Base-by-base conservation (phyloP, 1,284 basidiomycete species). In the Leccinum pachyderme region DNA sequence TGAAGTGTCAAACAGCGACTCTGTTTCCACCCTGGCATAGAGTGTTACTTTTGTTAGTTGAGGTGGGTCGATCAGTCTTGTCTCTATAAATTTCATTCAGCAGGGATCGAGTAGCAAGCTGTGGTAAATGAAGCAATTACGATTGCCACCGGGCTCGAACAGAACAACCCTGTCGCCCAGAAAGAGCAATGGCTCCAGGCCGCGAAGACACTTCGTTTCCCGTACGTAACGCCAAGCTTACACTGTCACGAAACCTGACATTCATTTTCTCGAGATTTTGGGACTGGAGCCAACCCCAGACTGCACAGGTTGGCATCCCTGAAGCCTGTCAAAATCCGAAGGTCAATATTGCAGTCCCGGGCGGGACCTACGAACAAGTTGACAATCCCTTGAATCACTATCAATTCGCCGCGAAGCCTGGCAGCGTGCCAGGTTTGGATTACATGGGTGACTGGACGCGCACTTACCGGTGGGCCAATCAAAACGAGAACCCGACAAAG, bases 1-100 rank as follows among this genome's bases (percentile, higher is more conserved):
- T 65, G 41, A 62, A 31, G 39, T 43, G 27, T 12, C 25, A 4
- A 45, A 52, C 41, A 62, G 61, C 54, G 31, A 44, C 63, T 33
- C 9, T 62, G 13, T 62, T 62, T 47, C 61, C 61, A 22, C 35
- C 63, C 25, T 62, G 61, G 61, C 61, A 62, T 8, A 63, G 61
- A 39, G 46, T 54, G 13, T 33, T 50, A 8, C 0, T 58, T 27
- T 3, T 62, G 44, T 45, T 62, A 15, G 13, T 53, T 11, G 61
- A 62, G 29, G 61, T 63, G 5, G 29, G 51, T 51, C 9, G 2
- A 24, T 6, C 7, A 12, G 28, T 28, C 22, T 7, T 7, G 0
- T 11, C 9, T n/a, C 5, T 2, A 9, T 25, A 2, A 8, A 11
- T 31, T 25, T 5, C 4, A 35, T 24, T 32, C n/a, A 8, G 32